phyloP scores from a whole-genome alignment of 345 rosid genomes.

The Eucalyptus tenuipes region DNA sequence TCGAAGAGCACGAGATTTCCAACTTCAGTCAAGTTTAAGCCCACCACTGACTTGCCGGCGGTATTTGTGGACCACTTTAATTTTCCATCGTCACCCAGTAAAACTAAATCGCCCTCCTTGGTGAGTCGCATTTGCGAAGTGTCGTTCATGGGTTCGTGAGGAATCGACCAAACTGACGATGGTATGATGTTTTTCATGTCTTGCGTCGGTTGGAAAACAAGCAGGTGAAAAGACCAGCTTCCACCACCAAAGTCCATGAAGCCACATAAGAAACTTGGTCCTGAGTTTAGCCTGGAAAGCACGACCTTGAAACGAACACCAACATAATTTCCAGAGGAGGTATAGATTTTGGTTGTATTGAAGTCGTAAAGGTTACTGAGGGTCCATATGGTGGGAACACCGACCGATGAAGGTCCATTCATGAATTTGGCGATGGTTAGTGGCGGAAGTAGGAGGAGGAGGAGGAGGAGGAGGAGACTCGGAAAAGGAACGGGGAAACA shows the following conservation, averaged over 20 bases:
- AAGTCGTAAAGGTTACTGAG: background rate
- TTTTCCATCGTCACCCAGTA: background rate
- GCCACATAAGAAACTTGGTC: background rate
- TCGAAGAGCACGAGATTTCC: background rate
- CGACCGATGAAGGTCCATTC: background rate
- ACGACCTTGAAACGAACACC: background rate
- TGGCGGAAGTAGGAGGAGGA: background rate
- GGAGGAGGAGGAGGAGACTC: background rate
- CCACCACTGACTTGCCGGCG: background rate
- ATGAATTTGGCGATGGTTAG: background rate
- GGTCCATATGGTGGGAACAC: background rate
- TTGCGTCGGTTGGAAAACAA: background rate
- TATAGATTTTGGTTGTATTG: background rate
- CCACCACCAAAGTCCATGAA: background rate
- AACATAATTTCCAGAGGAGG: too few species aligned
- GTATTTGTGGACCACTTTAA: background rate
- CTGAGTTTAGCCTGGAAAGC: background rate
- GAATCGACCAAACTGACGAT: too few species aligned
- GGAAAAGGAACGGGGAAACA: background rate
- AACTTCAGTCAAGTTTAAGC: background rate
- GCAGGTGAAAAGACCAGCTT: background rate
- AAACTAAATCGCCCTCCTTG: background rate
- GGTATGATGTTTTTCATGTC: background rate
- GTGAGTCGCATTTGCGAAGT: background rate
- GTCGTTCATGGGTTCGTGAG: background rate